Evolutionary conservation across 352 stramenopile genomes (phyloP).

Genomic region (Pythium phragmiticola): DNA sequence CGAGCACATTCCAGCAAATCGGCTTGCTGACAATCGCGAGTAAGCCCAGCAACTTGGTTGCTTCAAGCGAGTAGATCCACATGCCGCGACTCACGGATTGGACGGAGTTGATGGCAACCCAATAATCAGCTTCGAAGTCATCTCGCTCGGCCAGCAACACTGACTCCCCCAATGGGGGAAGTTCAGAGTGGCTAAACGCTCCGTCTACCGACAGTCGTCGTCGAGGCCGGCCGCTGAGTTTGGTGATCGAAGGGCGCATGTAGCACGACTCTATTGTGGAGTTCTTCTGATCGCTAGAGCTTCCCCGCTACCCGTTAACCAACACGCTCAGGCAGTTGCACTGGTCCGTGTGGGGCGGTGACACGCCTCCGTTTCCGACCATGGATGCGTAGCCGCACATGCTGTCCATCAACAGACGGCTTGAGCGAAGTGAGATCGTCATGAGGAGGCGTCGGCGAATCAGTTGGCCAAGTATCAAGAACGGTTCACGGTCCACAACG

Average conservation of each 20-base stretch:
- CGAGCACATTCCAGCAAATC: too few species aligned
- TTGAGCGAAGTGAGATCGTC: conserved; percentile 1
- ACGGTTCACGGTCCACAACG: background rate
- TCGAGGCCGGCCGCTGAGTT: background rate
- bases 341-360: background rate
- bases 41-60: too few species aligned
- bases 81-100: too few species aligned
- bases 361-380: background rate
- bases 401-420: background rate
- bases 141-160: too few species aligned
- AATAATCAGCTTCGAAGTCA: too few species aligned
- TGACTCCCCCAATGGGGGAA: too few species aligned
- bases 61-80: too few species aligned
- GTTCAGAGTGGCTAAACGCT: background rate
- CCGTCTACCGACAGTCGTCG: background rate
- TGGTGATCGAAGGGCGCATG: background rate
- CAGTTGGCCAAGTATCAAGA: background rate
- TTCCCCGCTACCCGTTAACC: background rate
- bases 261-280: too few species aligned
- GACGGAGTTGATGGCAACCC: too few species aligned
- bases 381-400: conserved; percentile 2
- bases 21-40: too few species aligned
- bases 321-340: background rate
- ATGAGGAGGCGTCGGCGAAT: background rate
- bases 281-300: background rate